Evolutionary conservation across 345 rosid genomes (phyloP).

Genomic region (Eucalyptus victrix): DNA sequence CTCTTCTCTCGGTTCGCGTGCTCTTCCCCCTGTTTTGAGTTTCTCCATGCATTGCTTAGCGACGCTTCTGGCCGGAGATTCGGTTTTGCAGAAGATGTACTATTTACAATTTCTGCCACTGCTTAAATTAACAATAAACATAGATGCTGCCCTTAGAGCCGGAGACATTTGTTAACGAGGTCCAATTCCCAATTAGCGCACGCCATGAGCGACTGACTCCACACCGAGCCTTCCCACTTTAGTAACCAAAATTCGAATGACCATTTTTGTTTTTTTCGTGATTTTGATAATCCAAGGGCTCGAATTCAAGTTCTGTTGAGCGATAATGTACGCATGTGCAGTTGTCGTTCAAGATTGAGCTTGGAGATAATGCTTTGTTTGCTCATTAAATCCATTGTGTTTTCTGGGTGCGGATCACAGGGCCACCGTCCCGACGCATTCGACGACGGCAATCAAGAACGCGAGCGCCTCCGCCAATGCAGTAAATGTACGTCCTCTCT

Average conservation of each 20-base stretch:
- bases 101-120: neutral
- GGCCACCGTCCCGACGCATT: slow-evolving; percentile 33
- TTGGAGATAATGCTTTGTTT: neutral
- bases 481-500: neutral
- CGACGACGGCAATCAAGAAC: slow-evolving; percentile 10
- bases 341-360: neutral
- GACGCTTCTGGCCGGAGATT: neutral
- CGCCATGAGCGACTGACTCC: neutral
- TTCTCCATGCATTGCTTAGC: neutral
- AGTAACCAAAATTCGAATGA: neutral
- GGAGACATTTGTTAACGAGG: neutral
- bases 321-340: neutral
- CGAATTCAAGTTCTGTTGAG: neutral
- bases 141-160: neutral
- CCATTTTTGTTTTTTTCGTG: neutral
- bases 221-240: neutral
- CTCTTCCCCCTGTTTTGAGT: neutral
- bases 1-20: neutral
- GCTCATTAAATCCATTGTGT: neutral
- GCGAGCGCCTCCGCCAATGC: slow-evolving; percentile 21
- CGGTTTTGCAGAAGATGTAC: neutral
- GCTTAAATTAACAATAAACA: neutral
- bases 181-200: neutral
- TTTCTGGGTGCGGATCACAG: slow-evolving; percentile 20
- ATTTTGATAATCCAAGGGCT: no score